These are phyloP conservation scores for Spathaspora passalidarum DNA, from an alignment of 805 yeast species.

Conservation along the genomic window DNA sequence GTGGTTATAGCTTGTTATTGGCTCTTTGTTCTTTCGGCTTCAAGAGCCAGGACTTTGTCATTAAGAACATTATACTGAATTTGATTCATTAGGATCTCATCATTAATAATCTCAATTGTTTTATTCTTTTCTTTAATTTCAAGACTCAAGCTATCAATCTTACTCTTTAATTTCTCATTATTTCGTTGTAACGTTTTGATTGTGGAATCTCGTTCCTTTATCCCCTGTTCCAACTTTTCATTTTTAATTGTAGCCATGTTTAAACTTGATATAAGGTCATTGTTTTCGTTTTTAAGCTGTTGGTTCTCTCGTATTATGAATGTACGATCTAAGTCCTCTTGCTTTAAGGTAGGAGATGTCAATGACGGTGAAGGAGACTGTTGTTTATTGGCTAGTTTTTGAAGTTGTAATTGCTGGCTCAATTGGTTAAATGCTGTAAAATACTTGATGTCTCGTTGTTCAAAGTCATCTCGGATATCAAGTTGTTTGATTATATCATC, in stretches of 20 bases:
- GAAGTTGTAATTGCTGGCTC: conserved; percentile 13
- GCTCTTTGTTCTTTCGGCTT: neutral
- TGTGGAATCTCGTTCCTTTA: conserved; percentile 8
- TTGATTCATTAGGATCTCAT: conserved; percentile 59
- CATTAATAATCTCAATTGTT: conserved; percentile 58
- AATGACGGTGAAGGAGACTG: conserved; percentile 2
- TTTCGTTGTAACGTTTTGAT: conserved; percentile 16
- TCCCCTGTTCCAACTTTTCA: conserved; percentile 19
- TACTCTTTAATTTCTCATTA: conserved; percentile 15
- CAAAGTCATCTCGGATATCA: conserved; percentile 27
- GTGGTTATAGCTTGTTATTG: too few relatives aligned
- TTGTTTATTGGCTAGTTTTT: neutral
- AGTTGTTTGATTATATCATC: conserved; percentile 24
- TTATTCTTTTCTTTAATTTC: conserved; percentile 48
- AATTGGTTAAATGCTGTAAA: conserved; percentile 33
- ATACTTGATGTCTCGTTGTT: conserved; percentile 28
- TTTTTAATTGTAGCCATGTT: conserved; percentile 23
- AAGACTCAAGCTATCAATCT: conserved; percentile 20
- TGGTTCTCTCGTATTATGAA: conserved; percentile 15
- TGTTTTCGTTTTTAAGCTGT: conserved; percentile 19
- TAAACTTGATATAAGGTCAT: conserved; percentile 18
- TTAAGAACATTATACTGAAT: conserved; percentile 54
- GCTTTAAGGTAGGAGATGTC: neutral
- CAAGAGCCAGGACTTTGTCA: neutral
- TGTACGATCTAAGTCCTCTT: neutral